These are phyloP conservation scores for Sphaerulina vaccinii DNA, from an alignment of 2,329 filamentous ascomycete genomes.

Conservation along the genomic window DNA sequence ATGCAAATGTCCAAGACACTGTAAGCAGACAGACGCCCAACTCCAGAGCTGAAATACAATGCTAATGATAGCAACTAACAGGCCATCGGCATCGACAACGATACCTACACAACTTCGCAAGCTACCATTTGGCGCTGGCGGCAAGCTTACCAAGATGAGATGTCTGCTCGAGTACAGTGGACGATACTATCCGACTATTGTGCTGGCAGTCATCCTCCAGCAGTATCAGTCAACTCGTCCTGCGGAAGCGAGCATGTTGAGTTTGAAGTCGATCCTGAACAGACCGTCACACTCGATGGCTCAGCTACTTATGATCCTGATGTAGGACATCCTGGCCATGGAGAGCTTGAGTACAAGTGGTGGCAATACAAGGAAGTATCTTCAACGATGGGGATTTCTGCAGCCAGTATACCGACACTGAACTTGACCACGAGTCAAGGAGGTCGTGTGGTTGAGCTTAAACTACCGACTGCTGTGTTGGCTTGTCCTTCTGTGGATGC, in stretches of 20 bases:
- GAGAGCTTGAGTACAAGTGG: slow-evolving; percentile 7
- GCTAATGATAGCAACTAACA: slow-evolving; percentile 32
- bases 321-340: not conserved
- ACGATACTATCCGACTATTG: slow-evolving; percentile 21
- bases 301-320: slow-evolving; percentile 8
- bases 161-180: slow-evolving; percentile 47
- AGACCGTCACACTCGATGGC: slow-evolving; percentile 1
- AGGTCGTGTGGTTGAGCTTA: not conserved
- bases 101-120: slow-evolving; percentile 44
- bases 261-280: slow-evolving; percentile 4
- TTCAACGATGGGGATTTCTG: not conserved
- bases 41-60: too few relatives aligned
- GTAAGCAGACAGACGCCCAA: too few relatives aligned
- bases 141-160: slow-evolving; percentile 44
- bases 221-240: slow-evolving; percentile 4
- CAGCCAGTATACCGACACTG: not conserved
- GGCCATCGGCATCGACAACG: slow-evolving; percentile 35
- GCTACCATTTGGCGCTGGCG: slow-evolving; percentile 48
- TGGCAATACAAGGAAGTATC: slow-evolving; percentile 15
- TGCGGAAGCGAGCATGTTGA: not conserved
- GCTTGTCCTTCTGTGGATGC: slow-evolving; percentile 6
- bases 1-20: slow-evolving; percentile 4
- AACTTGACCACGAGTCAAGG: not conserved
- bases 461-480: not conserved
- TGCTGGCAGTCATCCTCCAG: slow-evolving; percentile 5